phyloP scores from a whole-genome alignment of 192 early-diverging fungal genomes.

The Martensiomyces pterosporus region DNA sequence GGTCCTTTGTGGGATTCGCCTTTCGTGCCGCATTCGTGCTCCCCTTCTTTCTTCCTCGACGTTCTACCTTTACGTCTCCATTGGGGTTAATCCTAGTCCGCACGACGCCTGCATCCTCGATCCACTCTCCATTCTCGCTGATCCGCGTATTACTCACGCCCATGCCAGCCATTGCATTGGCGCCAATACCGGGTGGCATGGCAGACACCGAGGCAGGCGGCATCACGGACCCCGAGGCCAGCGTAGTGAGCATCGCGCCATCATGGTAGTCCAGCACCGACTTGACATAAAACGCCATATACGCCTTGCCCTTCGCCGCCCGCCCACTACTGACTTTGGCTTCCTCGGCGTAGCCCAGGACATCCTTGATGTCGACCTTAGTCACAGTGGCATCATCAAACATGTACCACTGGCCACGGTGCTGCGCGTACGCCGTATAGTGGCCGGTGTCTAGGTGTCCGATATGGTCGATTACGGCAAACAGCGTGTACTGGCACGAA shows the following conservation, averaged over 20 bases:
- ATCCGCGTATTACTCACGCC: conserved; percentile 23
- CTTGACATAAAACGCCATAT: conserved; percentile 89
- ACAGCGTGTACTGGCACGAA: conserved; percentile 75
- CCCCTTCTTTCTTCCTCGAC: conserved; percentile 48
- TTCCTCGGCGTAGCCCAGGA: conserved; percentile 55
- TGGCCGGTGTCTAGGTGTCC: conserved; percentile 94
- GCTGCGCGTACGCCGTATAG: conserved; percentile 80
- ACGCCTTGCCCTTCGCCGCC: conserved; percentile 49
- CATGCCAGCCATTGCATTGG: conserved; percentile 4
- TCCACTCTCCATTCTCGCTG: conserved; percentile 20
- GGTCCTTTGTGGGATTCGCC: too few relatives aligned
- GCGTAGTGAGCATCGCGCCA: conserved; percentile 5
- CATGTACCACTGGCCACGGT: conserved; percentile 79
- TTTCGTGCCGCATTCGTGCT: conserved; percentile 21
- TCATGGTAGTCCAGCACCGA: conserved; percentile 60
- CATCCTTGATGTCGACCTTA: conserved; percentile 63
- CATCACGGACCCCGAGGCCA: too few relatives aligned
- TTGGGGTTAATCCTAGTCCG: conserved; percentile 24
- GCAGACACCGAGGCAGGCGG: too few relatives aligned
- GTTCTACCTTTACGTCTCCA: conserved; percentile 37
- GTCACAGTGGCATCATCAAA: conserved; percentile 86
- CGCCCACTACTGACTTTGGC: conserved; percentile 56
- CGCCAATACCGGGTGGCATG: not conserved
- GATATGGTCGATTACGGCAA: conserved; percentile 89
- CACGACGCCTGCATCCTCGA: conserved; percentile 33